Percentiles rank a stretch among this genome's conserved stretches.
Conservation (phyloP, 495 filamentous ascomycete species). For the Annulohypoxylon maeteangense region DNA sequence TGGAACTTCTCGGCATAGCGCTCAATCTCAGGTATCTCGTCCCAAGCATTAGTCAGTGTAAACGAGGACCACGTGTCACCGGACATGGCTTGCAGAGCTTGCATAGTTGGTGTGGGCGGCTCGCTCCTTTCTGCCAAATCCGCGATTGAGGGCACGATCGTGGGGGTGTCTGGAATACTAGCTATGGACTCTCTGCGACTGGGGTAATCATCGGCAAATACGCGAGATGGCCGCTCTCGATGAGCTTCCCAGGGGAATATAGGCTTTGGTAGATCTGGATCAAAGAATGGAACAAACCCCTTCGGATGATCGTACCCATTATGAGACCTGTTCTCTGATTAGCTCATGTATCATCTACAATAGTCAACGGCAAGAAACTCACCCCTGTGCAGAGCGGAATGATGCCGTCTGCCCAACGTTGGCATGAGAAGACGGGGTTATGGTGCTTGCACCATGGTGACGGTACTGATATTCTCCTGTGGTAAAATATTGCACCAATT, state of each 20-base stretch:
- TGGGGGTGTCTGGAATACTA: background rate
- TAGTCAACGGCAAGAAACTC: slow-evolving; percentile 20
- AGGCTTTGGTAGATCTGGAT: slow-evolving; percentile 67
- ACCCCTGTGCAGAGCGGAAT: slow-evolving; percentile 52
- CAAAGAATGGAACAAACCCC: slow-evolving; percentile 74
- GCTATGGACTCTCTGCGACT: background rate
- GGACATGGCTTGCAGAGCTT: no score
- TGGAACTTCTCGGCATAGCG: slow-evolving; percentile 78
- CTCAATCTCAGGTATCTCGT: slow-evolving; percentile 83
- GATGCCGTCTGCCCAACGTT: slow-evolving; percentile 44
- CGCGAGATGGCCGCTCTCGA: slow-evolving; percentile 72
- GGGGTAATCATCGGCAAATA: slow-evolving; percentile 65
- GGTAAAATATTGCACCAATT: slow-evolving; percentile 62
- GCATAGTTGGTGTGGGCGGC: slow-evolving; percentile 59
- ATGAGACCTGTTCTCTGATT: slow-evolving; percentile 65
- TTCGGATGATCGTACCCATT: slow-evolving; percentile 78
- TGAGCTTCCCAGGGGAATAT: slow-evolving; percentile 89
- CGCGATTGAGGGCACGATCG: slow-evolving; percentile 50
- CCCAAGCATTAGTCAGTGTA: slow-evolving; percentile 82
- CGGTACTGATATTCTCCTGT: slow-evolving; percentile 64
- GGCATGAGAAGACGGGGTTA: slow-evolving; percentile 40
- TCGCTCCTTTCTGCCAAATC: slow-evolving; percentile 51
- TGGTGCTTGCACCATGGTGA: slow-evolving; percentile 27
- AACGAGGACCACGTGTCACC: slow-evolving; percentile 72
- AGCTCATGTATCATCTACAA: slow-evolving; percentile 21